A percentile compares a stretch with the other conserved stretches of the same genome.
phyloP scores from a whole-genome alignment of 257 asterid species.

The Solanum gandarillasii region DNA sequence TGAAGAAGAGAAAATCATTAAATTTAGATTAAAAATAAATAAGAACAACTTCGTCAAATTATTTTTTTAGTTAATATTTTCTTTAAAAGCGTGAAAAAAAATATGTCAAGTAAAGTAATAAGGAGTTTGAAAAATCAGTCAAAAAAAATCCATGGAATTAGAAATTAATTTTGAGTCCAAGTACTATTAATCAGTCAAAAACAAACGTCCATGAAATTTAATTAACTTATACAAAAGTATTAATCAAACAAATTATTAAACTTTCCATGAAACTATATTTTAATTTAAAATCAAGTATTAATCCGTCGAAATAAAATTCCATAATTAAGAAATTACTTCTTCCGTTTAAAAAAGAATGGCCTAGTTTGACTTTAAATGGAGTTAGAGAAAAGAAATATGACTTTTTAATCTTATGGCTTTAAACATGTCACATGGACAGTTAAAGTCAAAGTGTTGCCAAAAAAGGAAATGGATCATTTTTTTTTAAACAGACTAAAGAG shows the following conservation, averaged over 20 bases:
- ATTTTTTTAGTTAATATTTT: background rate
- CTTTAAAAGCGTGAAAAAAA: background rate
- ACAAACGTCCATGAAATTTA: background rate
- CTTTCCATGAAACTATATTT: background rate
- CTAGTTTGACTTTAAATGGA: no score
- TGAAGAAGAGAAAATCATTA: background rate
- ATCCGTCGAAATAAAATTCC: background rate
- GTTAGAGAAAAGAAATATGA: no score
- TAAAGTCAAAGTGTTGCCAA: no score
- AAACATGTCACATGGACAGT: no score
- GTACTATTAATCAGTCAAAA: background rate
- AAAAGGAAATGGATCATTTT: no score
- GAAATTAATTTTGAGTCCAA: background rate
- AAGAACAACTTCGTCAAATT: background rate
- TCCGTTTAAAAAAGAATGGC: accelerated
- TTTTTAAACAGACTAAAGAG: no score
- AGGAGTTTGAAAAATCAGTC: background rate
- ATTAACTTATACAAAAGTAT: background rate
- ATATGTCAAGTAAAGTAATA: background rate
- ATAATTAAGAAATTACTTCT: background rate
- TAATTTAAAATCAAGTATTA: background rate
- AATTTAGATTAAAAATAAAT: background rate
- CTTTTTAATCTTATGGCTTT: no score
- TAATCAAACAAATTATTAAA: background rate
- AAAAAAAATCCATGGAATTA: background rate